A percentile compares a stretch with the other conserved stretches of the same genome.
Evolutionary conservation across 2,329 filamentous ascomycete species (phyloP).

Genomic region (Cladosporium sp.): DNA sequence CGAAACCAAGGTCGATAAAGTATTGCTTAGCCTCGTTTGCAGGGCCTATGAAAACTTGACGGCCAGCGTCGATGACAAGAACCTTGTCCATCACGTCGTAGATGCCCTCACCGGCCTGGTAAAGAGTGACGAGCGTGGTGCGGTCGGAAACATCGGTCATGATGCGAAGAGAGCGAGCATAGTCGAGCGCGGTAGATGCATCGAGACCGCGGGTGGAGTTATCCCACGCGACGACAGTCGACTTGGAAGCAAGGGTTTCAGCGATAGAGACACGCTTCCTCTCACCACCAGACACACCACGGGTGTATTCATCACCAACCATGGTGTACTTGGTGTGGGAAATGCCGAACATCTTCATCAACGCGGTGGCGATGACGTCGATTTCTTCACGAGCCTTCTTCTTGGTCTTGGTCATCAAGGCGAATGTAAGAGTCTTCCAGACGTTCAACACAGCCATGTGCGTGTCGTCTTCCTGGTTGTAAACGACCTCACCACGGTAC

Average conservation of each 20-base stretch:
- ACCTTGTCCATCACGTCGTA: conserved; percentile 78
- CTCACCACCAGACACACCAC: conserved; percentile 76
- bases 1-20: conserved; percentile 62
- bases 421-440: conserved; percentile 73
- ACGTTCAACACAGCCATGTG: conserved; percentile 73
- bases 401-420: conserved; percentile 70
- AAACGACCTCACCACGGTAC: conserved; percentile 73
- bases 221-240: conserved; percentile 72
- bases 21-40: conserved; percentile 59
- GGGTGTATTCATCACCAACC: conserved; percentile 69
- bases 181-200: conserved; percentile 73
- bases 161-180: conserved; percentile 70
- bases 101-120: conserved; percentile 67
- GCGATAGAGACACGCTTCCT: conserved; percentile 76
- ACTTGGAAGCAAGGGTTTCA: conserved; percentile 70
- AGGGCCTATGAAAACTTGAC: conserved; percentile 64
- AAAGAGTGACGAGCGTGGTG: conserved; percentile 67
- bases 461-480: conserved; percentile 72
- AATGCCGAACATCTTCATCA: conserved; percentile 77
- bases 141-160: conserved; percentile 74
- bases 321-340: conserved; percentile 69
- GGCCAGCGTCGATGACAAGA: conserved; percentile 68
- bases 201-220: conserved; percentile 79
- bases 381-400: conserved; percentile 62
- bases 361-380: conserved; percentile 62